A percentile compares a stretch with the other conserved stretches of the same genome.
Conservation (phyloP, 306 rosid species). For the Prunus mume region DNA sequence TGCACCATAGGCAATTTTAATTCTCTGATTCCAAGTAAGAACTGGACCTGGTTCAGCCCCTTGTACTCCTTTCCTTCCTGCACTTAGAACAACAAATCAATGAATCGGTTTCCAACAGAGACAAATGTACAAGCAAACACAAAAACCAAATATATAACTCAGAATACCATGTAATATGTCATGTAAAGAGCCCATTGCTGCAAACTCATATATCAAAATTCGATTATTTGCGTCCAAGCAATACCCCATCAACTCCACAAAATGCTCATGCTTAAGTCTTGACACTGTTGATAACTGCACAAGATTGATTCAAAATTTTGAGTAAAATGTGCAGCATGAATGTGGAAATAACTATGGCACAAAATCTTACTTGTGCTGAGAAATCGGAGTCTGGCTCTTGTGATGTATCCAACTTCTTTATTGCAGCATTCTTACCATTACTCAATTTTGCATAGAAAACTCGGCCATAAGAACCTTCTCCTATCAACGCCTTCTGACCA, state of each 20-base stretch:
- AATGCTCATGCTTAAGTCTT: slow-evolving; percentile 75
- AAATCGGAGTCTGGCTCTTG: slow-evolving; percentile 79
- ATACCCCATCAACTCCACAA: slow-evolving; percentile 87
- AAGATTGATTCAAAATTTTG: not conserved
- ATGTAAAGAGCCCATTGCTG: slow-evolving; percentile 87
- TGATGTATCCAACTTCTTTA: slow-evolving; percentile 81
- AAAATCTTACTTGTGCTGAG: slow-evolving; percentile 52
- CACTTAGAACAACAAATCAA: slow-evolving; percentile 7
- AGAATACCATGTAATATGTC: slow-evolving; percentile 81
- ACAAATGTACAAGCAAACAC: not conserved
- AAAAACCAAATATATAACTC: not conserved
- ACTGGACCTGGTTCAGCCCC: slow-evolving; percentile 98
- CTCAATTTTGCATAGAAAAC: slow-evolving; percentile 70
- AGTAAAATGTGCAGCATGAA: not conserved
- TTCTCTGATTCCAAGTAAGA: slow-evolving; percentile 82
- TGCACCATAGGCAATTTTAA: slow-evolving; percentile 85
- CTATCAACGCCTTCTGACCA: slow-evolving; percentile 76
- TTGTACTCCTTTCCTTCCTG: slow-evolving; percentile 97
- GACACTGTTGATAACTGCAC: slow-evolving; percentile 85
- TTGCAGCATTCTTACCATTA: slow-evolving; percentile 64
- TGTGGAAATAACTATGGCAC: slow-evolving; percentile 3
- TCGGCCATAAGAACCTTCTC: slow-evolving; percentile 96
- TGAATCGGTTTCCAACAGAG: not conserved
- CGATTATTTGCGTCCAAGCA: slow-evolving; percentile 76
- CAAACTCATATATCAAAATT: slow-evolving; percentile 78